Conservation (phyloP, 1,284 basidiomycete genomes). For the Malassezia dermatis region DNA sequence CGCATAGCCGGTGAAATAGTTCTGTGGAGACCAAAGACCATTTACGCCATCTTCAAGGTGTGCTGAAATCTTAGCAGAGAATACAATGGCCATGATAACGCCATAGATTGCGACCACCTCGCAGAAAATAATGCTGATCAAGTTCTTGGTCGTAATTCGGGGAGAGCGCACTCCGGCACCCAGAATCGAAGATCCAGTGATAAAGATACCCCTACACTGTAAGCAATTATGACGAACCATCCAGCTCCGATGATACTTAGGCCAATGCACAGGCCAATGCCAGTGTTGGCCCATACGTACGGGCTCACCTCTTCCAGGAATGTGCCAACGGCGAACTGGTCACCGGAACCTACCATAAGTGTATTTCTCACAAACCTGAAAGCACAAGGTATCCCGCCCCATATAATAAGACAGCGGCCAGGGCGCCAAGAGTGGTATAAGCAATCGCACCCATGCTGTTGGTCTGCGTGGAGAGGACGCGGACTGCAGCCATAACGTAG, state of each 20-base stretch:
- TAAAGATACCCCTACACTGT: slow-evolving; percentile 76
- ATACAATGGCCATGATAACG: slow-evolving; percentile 56
- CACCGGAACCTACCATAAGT: slow-evolving; percentile 22
- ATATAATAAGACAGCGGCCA: slow-evolving; percentile 4
- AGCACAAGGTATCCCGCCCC: slow-evolving; percentile 14
- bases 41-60: slow-evolving; percentile 27
- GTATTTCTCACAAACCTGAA: background rate
- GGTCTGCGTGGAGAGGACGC: background rate
- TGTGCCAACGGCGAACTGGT: slow-evolving; percentile 27
- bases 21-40: slow-evolving; percentile 31
- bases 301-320: slow-evolving; percentile 90
- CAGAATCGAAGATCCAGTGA: slow-evolving; percentile 86
- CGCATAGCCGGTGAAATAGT: slow-evolving; percentile 43
- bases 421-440: slow-evolving; percentile 13
- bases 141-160: slow-evolving; percentile 89
- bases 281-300: slow-evolving; percentile 80
- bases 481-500: background rate
- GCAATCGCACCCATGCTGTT: slow-evolving; percentile 16
- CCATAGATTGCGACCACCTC: slow-evolving; percentile 96
- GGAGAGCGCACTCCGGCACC: slow-evolving; percentile 90
- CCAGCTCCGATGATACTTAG: slow-evolving; percentile 86
- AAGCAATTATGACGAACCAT: slow-evolving; percentile 58
- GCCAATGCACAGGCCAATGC: slow-evolving; percentile 86
- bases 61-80: slow-evolving; percentile 42
- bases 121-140: slow-evolving; percentile 93